Evolutionary conservation across 116 monocot genomes (phyloP), one percentile per base, ranked within the genome.

Genomic region (Posidonia oceanica): DNA sequence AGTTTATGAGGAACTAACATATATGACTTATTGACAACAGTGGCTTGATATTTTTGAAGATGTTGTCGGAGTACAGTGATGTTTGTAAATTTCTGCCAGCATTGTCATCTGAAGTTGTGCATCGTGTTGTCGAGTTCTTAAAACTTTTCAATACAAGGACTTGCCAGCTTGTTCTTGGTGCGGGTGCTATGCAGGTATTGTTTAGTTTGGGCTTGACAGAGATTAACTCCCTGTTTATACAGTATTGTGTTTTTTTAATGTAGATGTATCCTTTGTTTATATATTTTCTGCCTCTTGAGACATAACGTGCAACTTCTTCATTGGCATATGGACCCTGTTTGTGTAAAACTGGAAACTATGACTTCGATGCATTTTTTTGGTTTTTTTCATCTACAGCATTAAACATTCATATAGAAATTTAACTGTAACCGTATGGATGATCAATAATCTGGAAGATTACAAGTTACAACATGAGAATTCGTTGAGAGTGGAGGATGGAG

Each of bases 81-180:
- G 89, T 97, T 18, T 87, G 87, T 74, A 97, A 78, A 79, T 84
- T 29, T 74, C 84, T 97, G 80, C 97, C 97, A 60, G 69, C 87
- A 64, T 77, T 92, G 54, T 87, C 93, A 64, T 82, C 93, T 67
- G 97, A 92, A 75, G 85, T 97, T 70, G 85, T 87, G 63, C 97
- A 97, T 48, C 92, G 97, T 75, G 88, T 89, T 61, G 89, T 82
- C 29, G 97, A 97, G 77, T 79, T 97, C 63, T 73, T 97, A 75
- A 97, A 97, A 72, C 81, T 87, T 70, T 97, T 97, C 76, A 97
- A 97, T 71, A 92, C 85, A 17, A 76, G 89, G 59, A 87, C 92
- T 76, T 97, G 97, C 74, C 89, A 89, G 68, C 97, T 97, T 81
- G 89, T 97, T 83, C 92, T 97, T 77, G 97, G 92, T 67, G 97